phyloP scores from a whole-genome alignment of 2,329 filamentous ascomycete genomes.

The Coniochaeta sp. region DNA sequence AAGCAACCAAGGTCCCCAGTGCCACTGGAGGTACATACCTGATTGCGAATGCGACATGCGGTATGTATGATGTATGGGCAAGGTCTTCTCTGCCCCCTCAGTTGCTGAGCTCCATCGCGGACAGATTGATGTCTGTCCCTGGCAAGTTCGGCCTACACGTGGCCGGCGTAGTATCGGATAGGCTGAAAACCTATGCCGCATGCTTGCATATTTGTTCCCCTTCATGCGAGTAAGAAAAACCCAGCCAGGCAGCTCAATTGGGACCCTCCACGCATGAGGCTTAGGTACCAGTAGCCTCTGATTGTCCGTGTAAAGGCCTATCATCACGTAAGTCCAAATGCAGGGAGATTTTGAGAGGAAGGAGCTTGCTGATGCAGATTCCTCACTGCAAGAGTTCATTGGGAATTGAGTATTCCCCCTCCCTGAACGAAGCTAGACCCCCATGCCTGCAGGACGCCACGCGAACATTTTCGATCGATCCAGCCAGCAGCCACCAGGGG shows the following conservation, averaged over 20 bases:
- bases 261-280: not conserved
- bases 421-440: not conserved
- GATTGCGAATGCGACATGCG: not conserved
- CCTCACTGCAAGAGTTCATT: not conserved
- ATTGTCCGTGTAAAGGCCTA: not conserved
- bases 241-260: not conserved
- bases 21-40: not conserved
- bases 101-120: not conserved
- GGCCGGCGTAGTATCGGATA: not conserved
- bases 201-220: not conserved
- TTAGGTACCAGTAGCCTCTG: no score
- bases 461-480: not conserved
- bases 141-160: not conserved
- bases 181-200: not conserved
- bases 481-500: not conserved
- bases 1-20: not conserved
- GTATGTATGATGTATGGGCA: not conserved
- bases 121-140: not conserved
- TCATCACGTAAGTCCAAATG: not conserved
- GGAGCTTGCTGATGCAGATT: not conserved
- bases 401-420: not conserved
- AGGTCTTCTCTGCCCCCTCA: not conserved
- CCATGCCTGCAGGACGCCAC: not conserved
- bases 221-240: not conserved
- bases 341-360: not conserved